phyloP scores from a whole-genome alignment of 257 asterid genomes.

The Solanum habrochaites region DNA sequence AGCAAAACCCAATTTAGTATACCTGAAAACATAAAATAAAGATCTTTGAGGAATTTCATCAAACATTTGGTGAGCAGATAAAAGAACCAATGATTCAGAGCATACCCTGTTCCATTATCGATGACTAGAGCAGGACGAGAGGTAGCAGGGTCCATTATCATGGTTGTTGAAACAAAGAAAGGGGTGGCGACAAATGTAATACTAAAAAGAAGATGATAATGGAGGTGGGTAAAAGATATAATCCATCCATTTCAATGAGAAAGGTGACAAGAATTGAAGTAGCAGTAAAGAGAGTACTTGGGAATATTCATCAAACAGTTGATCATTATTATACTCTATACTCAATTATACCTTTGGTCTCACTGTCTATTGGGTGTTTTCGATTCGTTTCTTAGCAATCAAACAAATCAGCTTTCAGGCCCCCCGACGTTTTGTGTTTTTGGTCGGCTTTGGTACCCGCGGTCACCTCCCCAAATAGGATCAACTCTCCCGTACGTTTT shows the following conservation, averaged over 20 bases:
- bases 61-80: slow-evolving; percentile 7
- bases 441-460: neutral
- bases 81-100: neutral
- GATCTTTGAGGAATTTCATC: slow-evolving; percentile 13
- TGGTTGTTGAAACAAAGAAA: slow-evolving; percentile 26
- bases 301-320: neutral
- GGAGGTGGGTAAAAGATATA: slow-evolving; percentile 3
- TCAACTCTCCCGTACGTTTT: too few relatives aligned
- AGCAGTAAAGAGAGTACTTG: neutral
- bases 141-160: slow-evolving; percentile 80
- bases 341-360: neutral
- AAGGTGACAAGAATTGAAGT: neutral
- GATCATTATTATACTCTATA: neutral
- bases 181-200: slow-evolving; percentile 12
- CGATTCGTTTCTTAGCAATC: neutral
- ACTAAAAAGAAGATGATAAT: neutral
- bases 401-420: neutral
- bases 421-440: neutral
- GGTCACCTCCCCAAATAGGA: neutral
- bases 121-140: slow-evolving; percentile 89
- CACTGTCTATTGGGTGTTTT: neutral
- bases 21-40: slow-evolving; percentile 29
- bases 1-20: slow-evolving; percentile 93
- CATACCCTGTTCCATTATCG: slow-evolving; percentile 94
- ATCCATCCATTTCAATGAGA: slow-evolving; percentile 16